These are phyloP conservation scores for Podospora australis DNA, from an alignment of 495 filamentous ascomycete genomes.

Conservation along the genomic window DNA sequence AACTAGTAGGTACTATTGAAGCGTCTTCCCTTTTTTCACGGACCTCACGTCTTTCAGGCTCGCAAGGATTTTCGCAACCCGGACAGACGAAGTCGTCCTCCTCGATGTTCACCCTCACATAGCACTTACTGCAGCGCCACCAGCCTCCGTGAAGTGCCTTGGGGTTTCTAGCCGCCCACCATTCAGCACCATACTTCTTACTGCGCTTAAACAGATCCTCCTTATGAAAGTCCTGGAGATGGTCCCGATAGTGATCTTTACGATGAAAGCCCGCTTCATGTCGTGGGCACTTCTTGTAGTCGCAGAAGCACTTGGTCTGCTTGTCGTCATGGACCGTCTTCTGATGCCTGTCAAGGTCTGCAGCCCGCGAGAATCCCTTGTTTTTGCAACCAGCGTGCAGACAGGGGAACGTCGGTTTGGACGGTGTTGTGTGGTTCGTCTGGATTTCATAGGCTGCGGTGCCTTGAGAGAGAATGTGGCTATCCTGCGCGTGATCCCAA, in stretches of 20 bases:
- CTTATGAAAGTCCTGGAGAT: constrained; percentile 42
- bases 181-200: constrained; percentile 9
- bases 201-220: constrained; percentile 41
- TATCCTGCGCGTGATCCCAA: no score
- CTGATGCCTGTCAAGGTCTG: constrained; percentile 43
- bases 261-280: constrained; percentile 32
- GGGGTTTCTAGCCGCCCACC: constrained; percentile 13
- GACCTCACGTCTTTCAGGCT: constrained; percentile 30
- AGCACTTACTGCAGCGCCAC: constrained; percentile 44
- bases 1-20: no score
- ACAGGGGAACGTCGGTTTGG: constrained; percentile 26
- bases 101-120: constrained; percentile 24
- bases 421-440: no score
- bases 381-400: constrained; percentile 23
- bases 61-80: constrained; percentile 35
- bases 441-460: no score
- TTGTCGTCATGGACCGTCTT: constrained; percentile 30
- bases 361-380: constrained; percentile 36
- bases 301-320: constrained; percentile 35
- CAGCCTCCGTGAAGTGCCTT: constrained; percentile 26
- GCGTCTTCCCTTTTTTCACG: no score
- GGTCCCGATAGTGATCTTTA: constrained; percentile 43
- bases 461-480: no score
- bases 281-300: constrained; percentile 35
- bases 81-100: constrained; percentile 34